phyloP scores from a whole-genome alignment of 768 basidiomycete species.

The Chiua virens region DNA sequence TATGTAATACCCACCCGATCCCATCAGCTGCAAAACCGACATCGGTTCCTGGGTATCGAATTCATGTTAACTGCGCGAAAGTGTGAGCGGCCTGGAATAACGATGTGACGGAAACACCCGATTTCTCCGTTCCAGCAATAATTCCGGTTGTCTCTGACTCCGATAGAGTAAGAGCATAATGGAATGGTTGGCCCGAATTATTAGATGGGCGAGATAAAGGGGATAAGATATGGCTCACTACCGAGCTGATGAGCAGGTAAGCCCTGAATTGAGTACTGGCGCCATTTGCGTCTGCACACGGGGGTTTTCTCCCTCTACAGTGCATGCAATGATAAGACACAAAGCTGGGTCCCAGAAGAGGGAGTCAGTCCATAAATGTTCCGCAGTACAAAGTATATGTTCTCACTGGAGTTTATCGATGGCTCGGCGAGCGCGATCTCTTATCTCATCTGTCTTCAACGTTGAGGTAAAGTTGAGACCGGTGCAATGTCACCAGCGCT shows the following conservation, averaged over 20 bases:
- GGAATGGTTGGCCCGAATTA: conserved; percentile 10
- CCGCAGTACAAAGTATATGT: too few species aligned
- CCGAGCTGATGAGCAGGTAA: conserved; percentile 12
- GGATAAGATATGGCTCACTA: neutral
- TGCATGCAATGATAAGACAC: conserved; percentile 19
- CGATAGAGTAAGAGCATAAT: neutral
- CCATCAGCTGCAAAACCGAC: conserved; percentile 6
- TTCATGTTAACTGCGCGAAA: conserved; percentile 23
- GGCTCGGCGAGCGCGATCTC: conserved; percentile 7
- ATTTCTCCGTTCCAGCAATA: conserved; percentile 3
- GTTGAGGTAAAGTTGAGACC: conserved; percentile 17
- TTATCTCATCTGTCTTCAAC: conserved; percentile 4
- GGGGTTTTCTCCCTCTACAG: conserved; percentile 13
- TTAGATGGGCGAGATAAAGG: conserved; percentile 6
- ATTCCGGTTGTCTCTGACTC: conserved; percentile 13
- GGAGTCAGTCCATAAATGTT: too few species aligned
- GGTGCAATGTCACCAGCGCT: conserved; percentile 18
- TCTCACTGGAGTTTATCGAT: conserved; percentile 21
- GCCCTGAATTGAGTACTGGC: neutral
- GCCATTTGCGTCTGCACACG: conserved; percentile 11
- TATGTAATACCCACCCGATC: conserved; percentile 15
- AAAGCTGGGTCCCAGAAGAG: conserved; percentile 11
- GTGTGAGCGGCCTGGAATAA: conserved; percentile 26
- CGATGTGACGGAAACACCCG: conserved; percentile 11
- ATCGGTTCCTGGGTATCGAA: conserved; percentile 11